Base-by-base conservation (phyloP, 306 rosid genomes). In the Prosopis cineraria region DNA sequence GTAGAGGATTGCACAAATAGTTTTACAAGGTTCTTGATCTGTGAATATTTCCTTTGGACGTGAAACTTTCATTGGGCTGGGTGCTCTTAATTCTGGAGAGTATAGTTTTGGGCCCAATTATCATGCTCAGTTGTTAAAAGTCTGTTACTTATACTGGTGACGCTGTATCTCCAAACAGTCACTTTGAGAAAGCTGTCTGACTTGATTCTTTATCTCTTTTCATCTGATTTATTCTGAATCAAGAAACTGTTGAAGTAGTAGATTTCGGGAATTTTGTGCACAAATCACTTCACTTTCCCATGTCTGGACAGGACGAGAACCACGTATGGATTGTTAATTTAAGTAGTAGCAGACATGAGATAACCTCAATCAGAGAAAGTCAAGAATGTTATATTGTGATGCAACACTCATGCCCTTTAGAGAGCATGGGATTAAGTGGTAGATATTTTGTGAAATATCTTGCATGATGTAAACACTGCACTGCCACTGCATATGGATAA, bases 401-500 rank as follows among this genome's bases (percentile, higher is more conserved):
- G 20, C 7, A 11, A 31, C n/a, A 55, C 16, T 2, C 56, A 7
- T 44, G 39, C 66, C 50, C 22, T 66, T 25, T 25, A 11, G 58
- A 5, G 14, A 48, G 73, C 20, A 50, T 52, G 34, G 43, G 74
- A 44, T 66, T 30, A 43, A 36, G 31, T 52, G 45, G 29, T 77
- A 65, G 76, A 64, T 68, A 37, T 70, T 78, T 55, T 62, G 45
- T 44, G 37, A 60, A 30, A 30, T 44, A 63, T 60, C 34, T 44
- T 71, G 48, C 30, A 27, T 58, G 48, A 66, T 33, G 34, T 50
- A 75, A 75, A 63, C 65, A 64, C 29, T 36, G 33, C 47, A 82
- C 5, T 34, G 37, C 37, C 3, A 3, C 3, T 34, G 64, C 62
- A 53, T 40, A 62, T 62, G 52, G 8, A 36, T n/a, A 27, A 70